These are phyloP conservation scores for Gamsiella multidivaricata DNA, from an alignment of 192 early-diverging fungal species.

Conservation along the genomic window DNA sequence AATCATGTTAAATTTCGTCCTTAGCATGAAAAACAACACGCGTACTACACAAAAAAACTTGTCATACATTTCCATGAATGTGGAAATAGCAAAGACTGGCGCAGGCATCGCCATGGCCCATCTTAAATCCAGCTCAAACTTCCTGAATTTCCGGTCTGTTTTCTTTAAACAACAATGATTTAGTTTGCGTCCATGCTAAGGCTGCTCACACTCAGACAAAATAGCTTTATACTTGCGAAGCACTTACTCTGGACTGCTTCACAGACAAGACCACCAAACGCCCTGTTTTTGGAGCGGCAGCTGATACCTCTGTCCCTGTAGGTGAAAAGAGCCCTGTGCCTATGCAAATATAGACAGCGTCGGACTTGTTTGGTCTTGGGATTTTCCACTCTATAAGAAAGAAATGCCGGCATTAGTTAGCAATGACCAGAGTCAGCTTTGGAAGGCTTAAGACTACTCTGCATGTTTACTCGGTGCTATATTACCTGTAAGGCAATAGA, in stretches of 20 bases:
- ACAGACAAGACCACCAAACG: conserved; percentile 36
- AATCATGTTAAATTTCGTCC: no score
- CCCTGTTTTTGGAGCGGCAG: conserved; percentile 32
- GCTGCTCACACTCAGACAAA: no score
- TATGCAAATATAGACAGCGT: conserved; percentile 35
- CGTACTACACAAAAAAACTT: background rate
- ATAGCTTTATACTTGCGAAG: no score
- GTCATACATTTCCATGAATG: conserved; percentile 34
- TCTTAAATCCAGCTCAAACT: conserved; percentile 31
- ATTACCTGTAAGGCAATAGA: conserved; percentile 26
- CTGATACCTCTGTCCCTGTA: conserved; percentile 33
- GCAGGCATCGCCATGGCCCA: conserved; percentile 43
- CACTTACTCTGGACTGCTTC: conserved; percentile 41
- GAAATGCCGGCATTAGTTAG: background rate
- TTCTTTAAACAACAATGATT: conserved; percentile 10
- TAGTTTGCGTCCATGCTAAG: no score
- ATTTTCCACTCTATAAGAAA: conserved; percentile 43
- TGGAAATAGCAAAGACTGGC: conserved; percentile 41
- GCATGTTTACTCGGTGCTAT: background rate
- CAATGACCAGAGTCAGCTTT: background rate
- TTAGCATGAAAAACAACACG: no score
- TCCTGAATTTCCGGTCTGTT: conserved; percentile 17
- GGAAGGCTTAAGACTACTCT: background rate
- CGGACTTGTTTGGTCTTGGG: conserved; percentile 32
- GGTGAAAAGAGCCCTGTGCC: conserved; percentile 47